Conservation (phyloP, 1,284 basidiomycete species). For the Wallemia mellicola region DNA sequence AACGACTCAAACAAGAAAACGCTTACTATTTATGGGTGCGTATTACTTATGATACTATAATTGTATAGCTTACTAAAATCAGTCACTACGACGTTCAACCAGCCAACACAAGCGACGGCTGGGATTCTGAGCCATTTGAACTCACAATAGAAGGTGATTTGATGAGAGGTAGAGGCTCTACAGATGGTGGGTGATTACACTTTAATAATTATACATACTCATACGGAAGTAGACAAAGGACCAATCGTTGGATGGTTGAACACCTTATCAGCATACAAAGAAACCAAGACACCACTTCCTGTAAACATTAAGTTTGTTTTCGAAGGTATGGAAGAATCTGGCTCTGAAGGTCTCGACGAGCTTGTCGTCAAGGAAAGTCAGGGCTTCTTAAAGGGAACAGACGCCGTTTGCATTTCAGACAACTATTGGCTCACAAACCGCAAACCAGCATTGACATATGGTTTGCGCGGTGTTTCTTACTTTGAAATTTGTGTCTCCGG, state of each 20-base stretch:
- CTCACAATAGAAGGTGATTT: conserved; percentile 36
- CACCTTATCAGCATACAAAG: conserved; percentile 57
- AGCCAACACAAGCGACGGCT: conserved; percentile 28
- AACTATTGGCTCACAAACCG: conserved; percentile 5
- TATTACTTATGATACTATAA: too few relatives aligned
- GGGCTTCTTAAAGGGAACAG: conserved; percentile 64
- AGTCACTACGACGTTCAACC: conserved; percentile 20
- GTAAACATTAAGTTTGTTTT: conserved; percentile 88
- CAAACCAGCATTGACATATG: conserved; percentile 19
- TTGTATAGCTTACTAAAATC: too few relatives aligned
- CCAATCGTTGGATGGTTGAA: conserved; percentile 62
- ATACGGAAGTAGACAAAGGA: too few relatives aligned
- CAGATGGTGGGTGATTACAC: too few relatives aligned
- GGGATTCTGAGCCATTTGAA: conserved; percentile 70
- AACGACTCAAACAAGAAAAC: conserved; percentile 17
- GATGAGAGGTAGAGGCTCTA: conserved; percentile 55
- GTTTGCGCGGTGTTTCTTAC: conserved; percentile 55
- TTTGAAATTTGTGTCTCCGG: conserved; percentile 60
- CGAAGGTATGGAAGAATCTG: conserved; percentile 92
- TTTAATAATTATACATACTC: too few relatives aligned
- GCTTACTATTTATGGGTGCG: conserved; percentile 26
- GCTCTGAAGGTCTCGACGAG: conserved; percentile 73
- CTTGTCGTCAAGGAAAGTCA: conserved; percentile 53
- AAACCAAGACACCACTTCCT: conserved; percentile 44
- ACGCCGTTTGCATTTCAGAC: conserved; percentile 64